Conservation (phyloP, 768 basidiomycete genomes). For the Astraeus odoratus region DNA sequence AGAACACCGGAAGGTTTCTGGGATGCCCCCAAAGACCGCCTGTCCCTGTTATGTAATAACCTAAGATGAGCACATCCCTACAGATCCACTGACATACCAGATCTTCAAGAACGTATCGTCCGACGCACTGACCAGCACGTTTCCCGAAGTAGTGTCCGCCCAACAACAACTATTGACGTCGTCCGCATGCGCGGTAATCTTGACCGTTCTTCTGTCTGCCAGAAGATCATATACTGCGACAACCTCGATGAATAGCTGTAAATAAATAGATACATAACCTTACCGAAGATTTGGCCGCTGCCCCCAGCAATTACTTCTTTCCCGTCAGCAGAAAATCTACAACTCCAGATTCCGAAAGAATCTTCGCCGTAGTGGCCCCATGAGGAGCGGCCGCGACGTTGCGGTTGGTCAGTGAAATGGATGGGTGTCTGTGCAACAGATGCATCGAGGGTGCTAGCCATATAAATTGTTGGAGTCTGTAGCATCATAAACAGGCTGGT, state of each 20-base stretch:
- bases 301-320: slow-evolving; percentile 94
- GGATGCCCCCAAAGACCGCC: slow-evolving; percentile 39
- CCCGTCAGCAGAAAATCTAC: slow-evolving; percentile 93
- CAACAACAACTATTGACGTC: slow-evolving; percentile 97
- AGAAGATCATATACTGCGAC: slow-evolving; percentile 83
- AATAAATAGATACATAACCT: slow-evolving; percentile 2
- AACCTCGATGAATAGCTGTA: background rate
- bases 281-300: slow-evolving; percentile 72
- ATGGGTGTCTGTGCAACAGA: slow-evolving; percentile 58
- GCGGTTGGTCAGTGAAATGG: slow-evolving; percentile 43
- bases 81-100: slow-evolving; percentile 50
- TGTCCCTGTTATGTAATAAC: slow-evolving; percentile 35
- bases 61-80: background rate
- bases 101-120: slow-evolving; percentile 95
- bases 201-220: slow-evolving; percentile 70
- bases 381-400: slow-evolving; percentile 25
- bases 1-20: slow-evolving; percentile 86
- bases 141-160: slow-evolving; percentile 89
- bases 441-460: slow-evolving; percentile 65
- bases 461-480: slow-evolving; percentile 68
- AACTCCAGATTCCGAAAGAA: slow-evolving; percentile 81
- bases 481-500: slow-evolving; percentile 7
- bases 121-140: slow-evolving; percentile 90
- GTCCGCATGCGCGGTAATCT: slow-evolving; percentile 78
- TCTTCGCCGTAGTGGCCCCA: slow-evolving; percentile 35